phyloP scores from a whole-genome alignment of 2,329 filamentous ascomycete species.

The Colletotrichum tanaceti region DNA sequence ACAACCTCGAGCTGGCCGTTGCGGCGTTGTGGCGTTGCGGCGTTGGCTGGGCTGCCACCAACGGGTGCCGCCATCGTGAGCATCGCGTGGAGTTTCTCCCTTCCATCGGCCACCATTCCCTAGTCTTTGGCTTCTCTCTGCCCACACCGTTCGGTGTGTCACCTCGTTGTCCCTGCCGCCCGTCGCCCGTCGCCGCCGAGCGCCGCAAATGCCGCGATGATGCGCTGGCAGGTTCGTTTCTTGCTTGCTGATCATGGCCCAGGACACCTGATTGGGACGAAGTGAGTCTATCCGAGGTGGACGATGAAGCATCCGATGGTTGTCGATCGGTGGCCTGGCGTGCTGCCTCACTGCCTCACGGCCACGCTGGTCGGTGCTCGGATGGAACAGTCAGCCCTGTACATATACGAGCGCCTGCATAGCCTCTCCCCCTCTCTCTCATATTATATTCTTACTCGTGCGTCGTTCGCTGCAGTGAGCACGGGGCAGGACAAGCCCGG shows the following conservation, averaged over 20 bases:
- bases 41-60: constrained; percentile 18
- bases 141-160: neutral
- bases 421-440: neutral
- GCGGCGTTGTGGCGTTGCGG: too few species aligned
- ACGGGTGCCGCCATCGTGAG: neutral
- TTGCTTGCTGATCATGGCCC: constrained; percentile 5
- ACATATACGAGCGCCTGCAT: constrained; percentile 24
- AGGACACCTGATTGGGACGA: constrained; percentile 1
- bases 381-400: constrained; percentile 26
- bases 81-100: neutral
- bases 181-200: constrained; percentile 27
- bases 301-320: constrained; percentile 19
- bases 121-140: neutral
- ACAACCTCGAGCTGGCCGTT: constrained; percentile 4
- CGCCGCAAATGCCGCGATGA: constrained; percentile 16
- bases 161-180: too few species aligned
- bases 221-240: constrained; percentile 29
- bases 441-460: neutral
- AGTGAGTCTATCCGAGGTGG: neutral
- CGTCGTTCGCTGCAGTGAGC: neutral
- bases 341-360: too few species aligned
- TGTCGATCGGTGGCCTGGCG: neutral
- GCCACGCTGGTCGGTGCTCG: constrained; percentile 8
- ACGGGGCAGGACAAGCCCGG: neutral
- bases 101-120: neutral